Percentiles rank a stretch among this genome's conserved stretches.
Evolutionary conservation across 208 protist species (phyloP).

Genomic region (Trypanosoma scelopori): DNA sequence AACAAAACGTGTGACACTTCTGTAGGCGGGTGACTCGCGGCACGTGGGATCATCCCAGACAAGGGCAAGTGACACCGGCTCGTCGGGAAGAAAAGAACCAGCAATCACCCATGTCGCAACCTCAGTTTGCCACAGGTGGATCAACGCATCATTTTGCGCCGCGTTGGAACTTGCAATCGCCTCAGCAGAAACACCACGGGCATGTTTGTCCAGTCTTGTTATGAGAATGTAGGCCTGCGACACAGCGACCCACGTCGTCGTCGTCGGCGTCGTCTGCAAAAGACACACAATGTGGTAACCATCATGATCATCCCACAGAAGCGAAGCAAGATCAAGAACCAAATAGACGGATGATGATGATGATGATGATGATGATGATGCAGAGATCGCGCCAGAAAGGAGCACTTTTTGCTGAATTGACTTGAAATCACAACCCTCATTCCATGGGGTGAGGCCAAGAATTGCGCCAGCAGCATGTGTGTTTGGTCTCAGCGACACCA

Average conservation of each 20-base stretch:
- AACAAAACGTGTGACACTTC: conserved; percentile 30
- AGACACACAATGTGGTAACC: conserved; percentile 49
- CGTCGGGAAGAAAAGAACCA: conserved; percentile 39
- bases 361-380: conserved; percentile 6
- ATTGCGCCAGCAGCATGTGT: conserved; percentile 37
- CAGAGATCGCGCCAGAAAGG: conserved; percentile 28
- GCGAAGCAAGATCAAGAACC: conserved; percentile 39
- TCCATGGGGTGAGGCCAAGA: conserved; percentile 49
- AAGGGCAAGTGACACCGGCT: conserved; percentile 38
- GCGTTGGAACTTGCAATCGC: conserved; percentile 14
- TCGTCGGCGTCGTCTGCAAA: background rate
- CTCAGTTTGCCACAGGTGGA: conserved; percentile 55
- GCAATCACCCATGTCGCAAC: conserved; percentile 45
- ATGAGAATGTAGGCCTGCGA: conserved; percentile 7
- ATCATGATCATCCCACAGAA: conserved; percentile 32
- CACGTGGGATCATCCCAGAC: conserved; percentile 64
- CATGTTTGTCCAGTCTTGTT: background rate
- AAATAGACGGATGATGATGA: conserved; percentile 1
- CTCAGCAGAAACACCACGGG: background rate
- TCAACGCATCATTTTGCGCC: background rate
- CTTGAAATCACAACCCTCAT: conserved; percentile 27
- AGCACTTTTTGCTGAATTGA: conserved; percentile 14
- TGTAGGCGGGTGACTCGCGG: conserved; percentile 33
- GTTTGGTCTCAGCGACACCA: conserved; percentile 30
- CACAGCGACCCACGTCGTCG: conserved; percentile 4